Base-by-base conservation (phyloP, 2,329 filamentous ascomycete species). In the Ophiostoma tasmaniense region DNA sequence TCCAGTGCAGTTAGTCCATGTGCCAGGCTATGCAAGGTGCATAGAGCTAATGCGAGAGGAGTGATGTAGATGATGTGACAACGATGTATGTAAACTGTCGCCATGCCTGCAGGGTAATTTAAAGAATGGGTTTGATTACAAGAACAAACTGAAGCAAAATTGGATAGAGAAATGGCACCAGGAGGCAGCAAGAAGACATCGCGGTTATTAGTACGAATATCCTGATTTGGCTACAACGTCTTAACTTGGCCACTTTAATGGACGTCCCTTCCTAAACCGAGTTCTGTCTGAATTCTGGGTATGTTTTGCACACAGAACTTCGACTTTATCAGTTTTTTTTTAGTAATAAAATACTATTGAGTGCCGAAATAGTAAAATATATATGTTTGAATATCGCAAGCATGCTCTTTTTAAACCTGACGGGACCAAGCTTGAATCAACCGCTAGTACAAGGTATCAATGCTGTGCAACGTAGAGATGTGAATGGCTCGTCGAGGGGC, bases 21-120 rank as follows among this genome's bases (percentile, higher is more conserved):
- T 35, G 28, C 8, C 28, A 33, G 30, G 10, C 28, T 37, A 8
- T 62, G 30, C 28, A 35, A 35, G 25, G 20, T 33, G 59, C 59
- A 62, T 33, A 35, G 30, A 62, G 59, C 59, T 62, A 62, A 62
- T 62, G 59, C 59, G 42, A n/a, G 42, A 45, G 42, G 42, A 20
- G 42, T 45, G 42, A 45, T 45, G 42, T 45, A n/a, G 17, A 7
- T n/a, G 17, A n/a, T 20, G 42, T 45, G 42, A n/a, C 17, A 20
- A 20, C 14, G 14, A n/a, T 45, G 42, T 45, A 33, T 33, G 33
- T 33, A 4, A 45, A n/a, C 42, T 45, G 42, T 20, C 42, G 42
- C 20, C 5, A 20, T n/a, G 42, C 42, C 20, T 45, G 20, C 42
- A 45, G 14, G 20, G 37, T 14, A 10, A 39, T 45, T 20, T 17